Percentiles rank a stretch among this genome's conserved stretches.
phyloP scores from a whole-genome alignment of 306 rosid species.

The Morella rubra region DNA sequence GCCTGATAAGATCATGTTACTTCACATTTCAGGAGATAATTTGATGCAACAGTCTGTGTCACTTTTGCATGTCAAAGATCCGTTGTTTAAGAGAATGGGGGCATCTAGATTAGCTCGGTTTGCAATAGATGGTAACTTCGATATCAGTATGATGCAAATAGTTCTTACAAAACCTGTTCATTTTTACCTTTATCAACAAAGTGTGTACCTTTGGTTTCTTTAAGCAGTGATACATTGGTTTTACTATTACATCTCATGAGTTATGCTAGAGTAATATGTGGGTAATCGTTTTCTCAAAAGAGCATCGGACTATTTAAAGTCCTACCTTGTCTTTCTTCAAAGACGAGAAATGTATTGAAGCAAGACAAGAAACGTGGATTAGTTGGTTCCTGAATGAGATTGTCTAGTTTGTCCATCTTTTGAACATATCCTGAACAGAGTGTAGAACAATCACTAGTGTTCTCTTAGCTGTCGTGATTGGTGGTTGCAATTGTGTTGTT shows the following conservation, averaged over 20 bases:
- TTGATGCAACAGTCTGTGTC: slow-evolving; percentile 86
- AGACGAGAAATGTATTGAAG: not conserved
- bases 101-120: slow-evolving; percentile 86
- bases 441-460: slow-evolving; percentile 1
- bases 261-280: not conserved
- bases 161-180: not conserved
- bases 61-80: slow-evolving; percentile 87
- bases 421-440: slow-evolving; percentile 3
- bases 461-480: not conserved
- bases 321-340: slow-evolving; percentile 12
- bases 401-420: slow-evolving; percentile 11
- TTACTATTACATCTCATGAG: not conserved
- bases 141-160: slow-evolving; percentile 1
- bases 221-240: not conserved
- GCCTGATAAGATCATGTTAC: slow-evolving; percentile 25
- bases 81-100: slow-evolving; percentile 91
- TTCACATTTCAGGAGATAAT: slow-evolving; percentile 65
- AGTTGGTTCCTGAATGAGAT: slow-evolving; percentile 20
- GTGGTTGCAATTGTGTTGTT: not conserved
- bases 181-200: not conserved
- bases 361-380: not conserved
- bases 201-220: not conserved
- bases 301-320: not conserved
- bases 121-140: slow-evolving; percentile 68
- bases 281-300: not conserved